phyloP scores from a whole-genome alignment of 2,329 filamentous ascomycete genomes.

The Ophiostoma quercus region DNA sequence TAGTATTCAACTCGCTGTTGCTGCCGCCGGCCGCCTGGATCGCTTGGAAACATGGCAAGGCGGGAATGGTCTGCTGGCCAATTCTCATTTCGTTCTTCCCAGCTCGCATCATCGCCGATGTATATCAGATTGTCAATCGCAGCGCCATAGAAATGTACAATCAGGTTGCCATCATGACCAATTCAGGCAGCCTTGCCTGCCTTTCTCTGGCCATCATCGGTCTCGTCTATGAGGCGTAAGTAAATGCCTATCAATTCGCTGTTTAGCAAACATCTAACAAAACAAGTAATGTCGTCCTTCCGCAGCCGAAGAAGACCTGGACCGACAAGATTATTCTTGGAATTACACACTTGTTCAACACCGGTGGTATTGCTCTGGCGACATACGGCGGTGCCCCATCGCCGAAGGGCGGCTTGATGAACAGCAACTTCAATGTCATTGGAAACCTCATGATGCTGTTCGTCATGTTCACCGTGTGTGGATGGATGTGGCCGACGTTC shows the following conservation, averaged over 20 bases:
- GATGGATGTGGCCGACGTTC: slow-evolving; percentile 29
- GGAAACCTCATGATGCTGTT: slow-evolving; percentile 29
- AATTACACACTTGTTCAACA: slow-evolving; percentile 1
- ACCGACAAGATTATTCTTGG: not conserved
- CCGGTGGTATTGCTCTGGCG: not conserved
- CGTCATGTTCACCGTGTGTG: slow-evolving; percentile 28
- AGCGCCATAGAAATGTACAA: slow-evolving; percentile 29
- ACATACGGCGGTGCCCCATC: not conserved
- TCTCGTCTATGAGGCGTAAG: slow-evolving; percentile 32
- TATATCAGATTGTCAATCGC: slow-evolving; percentile 29
- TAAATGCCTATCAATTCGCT: not conserved
- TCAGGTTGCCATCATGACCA: slow-evolving; percentile 31
- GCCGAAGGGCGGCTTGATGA: slow-evolving; percentile 21
- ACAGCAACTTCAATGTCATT: slow-evolving; percentile 25
- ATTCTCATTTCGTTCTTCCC: slow-evolving; percentile 30
- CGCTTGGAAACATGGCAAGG: slow-evolving; percentile 32
- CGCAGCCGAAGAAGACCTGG: not conserved
- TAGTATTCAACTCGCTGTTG: not conserved
- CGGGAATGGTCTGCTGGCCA: slow-evolving; percentile 33
- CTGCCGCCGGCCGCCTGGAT: slow-evolving; percentile 26
- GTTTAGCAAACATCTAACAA: not conserved
- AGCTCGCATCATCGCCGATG: slow-evolving; percentile 30
- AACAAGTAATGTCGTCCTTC: not conserved
- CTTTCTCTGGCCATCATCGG: slow-evolving; percentile 30
- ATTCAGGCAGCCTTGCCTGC: slow-evolving; percentile 31